These are phyloP conservation scores for Middelhovenomyces tepae DNA, from an alignment of 805 yeast species.

Conservation along the genomic window DNA sequence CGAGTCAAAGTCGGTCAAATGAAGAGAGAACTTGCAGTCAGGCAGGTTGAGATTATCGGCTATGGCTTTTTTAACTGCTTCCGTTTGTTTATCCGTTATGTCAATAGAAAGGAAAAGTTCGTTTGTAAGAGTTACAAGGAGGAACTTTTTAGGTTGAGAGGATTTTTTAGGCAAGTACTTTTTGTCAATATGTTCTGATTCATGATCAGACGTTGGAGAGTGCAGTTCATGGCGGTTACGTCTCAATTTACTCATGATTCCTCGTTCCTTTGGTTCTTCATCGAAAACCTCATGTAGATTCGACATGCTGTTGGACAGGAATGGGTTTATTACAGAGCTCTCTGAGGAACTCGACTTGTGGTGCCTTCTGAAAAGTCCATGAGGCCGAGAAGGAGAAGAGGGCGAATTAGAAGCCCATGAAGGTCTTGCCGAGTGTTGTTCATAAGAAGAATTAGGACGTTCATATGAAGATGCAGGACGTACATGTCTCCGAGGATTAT, in stretches of 20 bases:
- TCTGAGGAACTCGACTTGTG: constrained; percentile 56
- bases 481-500: too few species aligned
- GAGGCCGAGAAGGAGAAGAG: constrained; percentile 28
- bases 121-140: constrained; percentile 62
- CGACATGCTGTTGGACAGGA: not conserved
- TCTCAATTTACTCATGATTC: constrained; percentile 12
- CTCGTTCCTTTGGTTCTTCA: constrained; percentile 8
- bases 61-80: constrained; percentile 34
- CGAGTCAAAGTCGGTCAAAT: constrained; percentile 62
- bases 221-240: constrained; percentile 11
- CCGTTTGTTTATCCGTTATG: constrained; percentile 21
- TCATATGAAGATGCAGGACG: too few species aligned
- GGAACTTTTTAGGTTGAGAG: too few species aligned
- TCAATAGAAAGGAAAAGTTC: constrained; percentile 43
- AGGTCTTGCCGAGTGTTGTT: too few species aligned
- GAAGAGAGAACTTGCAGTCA: constrained; percentile 28
- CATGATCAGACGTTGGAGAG: constrained; percentile 16
- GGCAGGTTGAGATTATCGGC: constrained; percentile 30
- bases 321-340: constrained; percentile 34
- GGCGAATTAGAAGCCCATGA: too few species aligned
- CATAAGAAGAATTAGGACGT: too few species aligned
- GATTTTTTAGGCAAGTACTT: too few species aligned
- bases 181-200: too few species aligned
- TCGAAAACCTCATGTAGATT: constrained; percentile 3
- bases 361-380: constrained; percentile 54